Conservation (phyloP, 768 basidiomycete genomes). For the Omphalotus guepiniiformis region DNA sequence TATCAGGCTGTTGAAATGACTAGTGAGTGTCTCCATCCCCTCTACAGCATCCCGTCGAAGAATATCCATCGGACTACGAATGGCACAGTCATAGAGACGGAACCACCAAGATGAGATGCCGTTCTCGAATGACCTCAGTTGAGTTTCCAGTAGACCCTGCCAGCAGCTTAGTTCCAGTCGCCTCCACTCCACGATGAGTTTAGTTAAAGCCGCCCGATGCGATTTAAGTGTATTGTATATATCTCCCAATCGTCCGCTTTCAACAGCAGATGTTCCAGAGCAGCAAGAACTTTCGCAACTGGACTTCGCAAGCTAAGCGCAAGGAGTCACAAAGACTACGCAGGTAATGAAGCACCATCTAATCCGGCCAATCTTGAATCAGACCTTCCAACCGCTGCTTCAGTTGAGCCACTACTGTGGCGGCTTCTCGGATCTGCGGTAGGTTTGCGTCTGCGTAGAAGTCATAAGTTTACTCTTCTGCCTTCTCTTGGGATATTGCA, state of each 20-base stretch:
- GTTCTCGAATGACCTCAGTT: slow-evolving; percentile 52
- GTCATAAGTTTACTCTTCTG: slow-evolving; percentile 39
- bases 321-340: slow-evolving; percentile 62
- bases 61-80: slow-evolving; percentile 58
- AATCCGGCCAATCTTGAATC: slow-evolving; percentile 88
- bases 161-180: slow-evolving; percentile 86
- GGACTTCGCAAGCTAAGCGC: slow-evolving; percentile 60
- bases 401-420: slow-evolving; percentile 47
- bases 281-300: slow-evolving; percentile 76
- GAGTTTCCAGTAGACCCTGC: slow-evolving; percentile 72
- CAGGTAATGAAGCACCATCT: slow-evolving; percentile 92
- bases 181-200: slow-evolving; percentile 85
- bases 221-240: slow-evolving; percentile 74
- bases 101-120: slow-evolving; percentile 77
- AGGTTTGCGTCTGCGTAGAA: slow-evolving; percentile 84
- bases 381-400: slow-evolving; percentile 49
- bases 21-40: slow-evolving; percentile 29
- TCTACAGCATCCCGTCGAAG: slow-evolving; percentile 32
- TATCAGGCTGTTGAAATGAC: slow-evolving; percentile 63
- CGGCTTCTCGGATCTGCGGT: slow-evolving; percentile 60
- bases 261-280: slow-evolving; percentile 78
- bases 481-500: slow-evolving; percentile 22
- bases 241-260: slow-evolving; percentile 96
- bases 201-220: slow-evolving; percentile 61
- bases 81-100: slow-evolving; percentile 73